Conservation (phyloP, 179 eudicot genomes). For the Spergularia azorica region DNA sequence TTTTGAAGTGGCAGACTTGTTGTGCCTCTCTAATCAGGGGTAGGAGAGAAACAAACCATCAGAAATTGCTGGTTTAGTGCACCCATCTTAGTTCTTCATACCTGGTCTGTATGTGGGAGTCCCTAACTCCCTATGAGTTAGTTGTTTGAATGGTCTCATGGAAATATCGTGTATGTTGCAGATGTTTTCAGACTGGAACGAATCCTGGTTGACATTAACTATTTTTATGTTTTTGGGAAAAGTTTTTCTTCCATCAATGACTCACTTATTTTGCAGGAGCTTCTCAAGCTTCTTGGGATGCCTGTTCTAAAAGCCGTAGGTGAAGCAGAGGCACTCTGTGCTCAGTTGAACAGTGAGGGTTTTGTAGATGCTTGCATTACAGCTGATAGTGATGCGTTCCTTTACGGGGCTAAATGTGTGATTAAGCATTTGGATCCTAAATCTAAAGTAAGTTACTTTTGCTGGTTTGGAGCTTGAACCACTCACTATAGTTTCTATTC, state of each 20-base stretch:
- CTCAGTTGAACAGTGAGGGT: constrained; percentile 77
- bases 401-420: constrained; percentile 87
- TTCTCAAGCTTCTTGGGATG: constrained; percentile 85
- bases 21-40: constrained; percentile 10
- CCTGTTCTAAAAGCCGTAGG: constrained; percentile 80
- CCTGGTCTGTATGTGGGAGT: background rate
- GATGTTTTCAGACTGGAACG: background rate
- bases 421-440: constrained; percentile 66
- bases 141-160: background rate
- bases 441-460: constrained; percentile 54
- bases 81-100: background rate
- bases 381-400: constrained; percentile 91
- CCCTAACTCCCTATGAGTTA: background rate
- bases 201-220: background rate
- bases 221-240: background rate
- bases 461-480: background rate
- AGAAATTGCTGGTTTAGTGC: background rate
- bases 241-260: constrained; percentile 1
- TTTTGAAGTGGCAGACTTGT: background rate
- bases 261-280: constrained; percentile 52
- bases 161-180: background rate
- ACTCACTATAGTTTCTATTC: background rate
- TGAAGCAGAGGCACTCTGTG: constrained; percentile 98
- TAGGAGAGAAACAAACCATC: background rate
- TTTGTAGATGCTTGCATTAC: constrained; percentile 96